Conservation (phyloP, 148 eudicot genomes). For the Dysphania ambrosioides region DNA sequence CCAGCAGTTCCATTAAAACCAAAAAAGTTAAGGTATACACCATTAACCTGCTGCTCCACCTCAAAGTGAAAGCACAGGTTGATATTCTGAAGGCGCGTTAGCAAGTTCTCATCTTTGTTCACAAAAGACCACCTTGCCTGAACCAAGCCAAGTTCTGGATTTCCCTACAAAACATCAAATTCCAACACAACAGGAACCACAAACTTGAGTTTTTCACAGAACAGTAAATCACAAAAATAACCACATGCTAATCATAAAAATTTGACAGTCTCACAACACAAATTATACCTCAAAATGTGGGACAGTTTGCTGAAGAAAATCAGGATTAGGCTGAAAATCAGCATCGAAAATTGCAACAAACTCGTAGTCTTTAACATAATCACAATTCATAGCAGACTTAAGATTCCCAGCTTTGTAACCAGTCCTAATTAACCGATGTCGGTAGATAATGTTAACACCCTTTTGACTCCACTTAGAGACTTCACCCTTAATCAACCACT, state of each 20-base stretch:
- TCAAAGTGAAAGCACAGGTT: constrained; percentile 82
- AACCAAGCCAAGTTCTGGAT: constrained; percentile 71
- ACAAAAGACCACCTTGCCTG: constrained; percentile 85
- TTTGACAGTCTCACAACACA: background rate
- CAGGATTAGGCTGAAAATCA: constrained; percentile 71
- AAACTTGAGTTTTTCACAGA: constrained; percentile 17
- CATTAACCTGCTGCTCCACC: constrained; percentile 86
- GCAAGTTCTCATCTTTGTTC: constrained; percentile 73
- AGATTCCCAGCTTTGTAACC: constrained; percentile 83
- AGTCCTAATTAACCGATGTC: constrained; percentile 59
- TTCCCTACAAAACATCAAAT: constrained; percentile 36
- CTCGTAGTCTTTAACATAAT: constrained; percentile 69
- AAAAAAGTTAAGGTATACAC: constrained; percentile 66
- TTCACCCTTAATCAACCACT: constrained; percentile 57
- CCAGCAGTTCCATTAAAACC: constrained; percentile 95
- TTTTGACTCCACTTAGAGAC: constrained; percentile 55
- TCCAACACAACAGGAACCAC: background rate
- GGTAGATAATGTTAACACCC: constrained; percentile 57
- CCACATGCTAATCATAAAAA: background rate
- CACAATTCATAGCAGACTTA: constrained; percentile 72
- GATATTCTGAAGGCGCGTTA: constrained; percentile 68
- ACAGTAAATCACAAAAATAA: background rate
- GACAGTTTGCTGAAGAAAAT: constrained; percentile 57
- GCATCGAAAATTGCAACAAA: constrained; percentile 81
- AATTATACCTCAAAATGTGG: constrained; percentile 62